Evolutionary conservation across 768 basidiomycete genomes (phyloP).

Genomic region (Suillus discolor): DNA sequence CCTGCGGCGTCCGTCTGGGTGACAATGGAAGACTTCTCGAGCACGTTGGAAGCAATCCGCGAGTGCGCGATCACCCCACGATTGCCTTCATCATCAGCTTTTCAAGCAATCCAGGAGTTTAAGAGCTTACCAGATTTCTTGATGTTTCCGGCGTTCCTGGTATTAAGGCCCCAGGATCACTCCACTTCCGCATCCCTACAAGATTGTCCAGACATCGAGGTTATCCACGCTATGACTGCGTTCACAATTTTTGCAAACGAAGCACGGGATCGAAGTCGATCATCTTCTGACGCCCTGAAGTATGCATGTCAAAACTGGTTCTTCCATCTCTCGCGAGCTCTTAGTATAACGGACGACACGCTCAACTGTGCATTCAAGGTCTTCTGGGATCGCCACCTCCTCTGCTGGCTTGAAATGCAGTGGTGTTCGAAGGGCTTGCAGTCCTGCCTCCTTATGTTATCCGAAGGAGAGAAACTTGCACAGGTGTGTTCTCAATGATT

Average conservation of each 20-base stretch:
- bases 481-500: not conserved
- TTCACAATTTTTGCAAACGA: not conserved
- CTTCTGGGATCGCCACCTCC: not conserved
- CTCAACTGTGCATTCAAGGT: not conserved
- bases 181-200: not conserved
- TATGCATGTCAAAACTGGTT: not conserved
- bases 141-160: not conserved
- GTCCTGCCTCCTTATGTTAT: not conserved
- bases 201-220: not conserved
- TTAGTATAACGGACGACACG: not conserved
- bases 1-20: not conserved
- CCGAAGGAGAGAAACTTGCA: not conserved
- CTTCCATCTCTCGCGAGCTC: not conserved
- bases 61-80: not conserved
- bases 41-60: not conserved
- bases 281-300: not conserved
- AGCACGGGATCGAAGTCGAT: not conserved
- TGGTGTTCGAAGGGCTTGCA: not conserved
- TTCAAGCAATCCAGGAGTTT: not conserved
- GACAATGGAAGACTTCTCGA: not conserved
- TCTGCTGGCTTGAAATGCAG: not conserved
- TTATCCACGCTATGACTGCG: not conserved
- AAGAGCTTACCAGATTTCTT: slow-evolving; percentile 1
- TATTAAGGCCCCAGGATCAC: not conserved
- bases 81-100: not conserved